Conservation (phyloP, 352 stramenopile species). For the Pythium aristosporum region DNA sequence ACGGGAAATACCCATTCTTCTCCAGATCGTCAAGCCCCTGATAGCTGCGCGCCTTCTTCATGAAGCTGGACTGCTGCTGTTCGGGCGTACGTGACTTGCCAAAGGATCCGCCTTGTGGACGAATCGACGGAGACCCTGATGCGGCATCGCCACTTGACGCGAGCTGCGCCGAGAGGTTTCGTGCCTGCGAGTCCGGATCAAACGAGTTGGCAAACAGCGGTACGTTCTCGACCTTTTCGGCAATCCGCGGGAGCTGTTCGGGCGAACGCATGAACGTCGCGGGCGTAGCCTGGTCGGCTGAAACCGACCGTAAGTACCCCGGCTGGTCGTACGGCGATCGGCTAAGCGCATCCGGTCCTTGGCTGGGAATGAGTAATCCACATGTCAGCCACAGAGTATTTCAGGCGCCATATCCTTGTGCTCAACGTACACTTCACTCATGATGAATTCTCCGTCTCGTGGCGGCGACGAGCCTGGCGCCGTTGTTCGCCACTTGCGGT, state of each 20-base stretch:
- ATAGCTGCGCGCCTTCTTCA: slow-evolving; percentile 80
- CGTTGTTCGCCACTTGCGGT: slow-evolving; percentile 74
- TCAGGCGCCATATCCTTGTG: neutral
- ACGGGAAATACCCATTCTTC: slow-evolving; percentile 82
- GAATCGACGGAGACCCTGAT: slow-evolving; percentile 14
- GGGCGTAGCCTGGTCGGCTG: slow-evolving; percentile 13
- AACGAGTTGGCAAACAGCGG: slow-evolving; percentile 53
- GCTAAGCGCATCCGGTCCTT: slow-evolving; percentile 47
- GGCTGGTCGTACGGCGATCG: slow-evolving; percentile 63
- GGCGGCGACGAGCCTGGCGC: slow-evolving; percentile 25
- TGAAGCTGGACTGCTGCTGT: slow-evolving; percentile 31
- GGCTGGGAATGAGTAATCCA: slow-evolving; percentile 18
- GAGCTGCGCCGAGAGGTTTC: slow-evolving; percentile 66
- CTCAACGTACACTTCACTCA: slow-evolving; percentile 64
- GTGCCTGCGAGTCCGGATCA: slow-evolving; percentile 55
- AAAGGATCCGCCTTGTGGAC: slow-evolving; percentile 61
- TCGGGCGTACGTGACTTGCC: slow-evolving; percentile 37
- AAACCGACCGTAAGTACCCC: slow-evolving; percentile 25
- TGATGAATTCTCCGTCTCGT: slow-evolving; percentile 20
- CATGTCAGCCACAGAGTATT: neutral
- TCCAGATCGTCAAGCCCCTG: slow-evolving; percentile 80
- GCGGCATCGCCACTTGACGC: slow-evolving; percentile 28
- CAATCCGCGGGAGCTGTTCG: slow-evolving; percentile 64
- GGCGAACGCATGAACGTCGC: slow-evolving; percentile 34
- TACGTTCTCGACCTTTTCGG: slow-evolving; percentile 64